Evolutionary conservation across 768 basidiomycete genomes (phyloP).

Genomic region (Leucogyrophana mollusca): DNA sequence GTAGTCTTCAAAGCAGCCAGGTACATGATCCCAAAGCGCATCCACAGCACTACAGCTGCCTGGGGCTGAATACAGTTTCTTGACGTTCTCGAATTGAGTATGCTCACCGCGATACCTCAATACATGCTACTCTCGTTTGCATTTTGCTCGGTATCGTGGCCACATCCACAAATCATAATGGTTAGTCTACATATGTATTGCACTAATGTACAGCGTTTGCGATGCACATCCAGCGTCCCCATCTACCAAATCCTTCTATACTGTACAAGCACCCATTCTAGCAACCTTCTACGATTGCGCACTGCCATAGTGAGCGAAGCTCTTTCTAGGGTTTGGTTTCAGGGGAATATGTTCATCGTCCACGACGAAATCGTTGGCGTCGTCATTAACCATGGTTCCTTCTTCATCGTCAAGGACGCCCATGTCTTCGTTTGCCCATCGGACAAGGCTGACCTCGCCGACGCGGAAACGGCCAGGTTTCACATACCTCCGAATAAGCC

Average conservation of each 20-base stretch:
- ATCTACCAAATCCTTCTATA: no score
- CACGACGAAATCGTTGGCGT: background rate
- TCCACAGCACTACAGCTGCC: conserved; percentile 57
- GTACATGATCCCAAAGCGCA: background rate
- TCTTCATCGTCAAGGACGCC: background rate
- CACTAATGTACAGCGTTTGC: no score
- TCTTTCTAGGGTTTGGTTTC: conserved; percentile 5
- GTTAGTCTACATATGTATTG: no score
- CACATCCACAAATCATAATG: background rate
- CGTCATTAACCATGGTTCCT: background rate
- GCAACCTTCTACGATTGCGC: background rate
- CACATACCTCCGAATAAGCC: background rate
- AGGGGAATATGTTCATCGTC: conserved; percentile 3
- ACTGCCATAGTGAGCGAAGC: background rate
- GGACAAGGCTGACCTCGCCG: conserved; percentile 1
- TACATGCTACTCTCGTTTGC: background rate
- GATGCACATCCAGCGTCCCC: no score
- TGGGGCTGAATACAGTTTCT: conserved; percentile 45
- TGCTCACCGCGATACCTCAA: background rate
- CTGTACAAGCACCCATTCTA: background rate
- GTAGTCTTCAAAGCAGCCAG: conserved; percentile 9
- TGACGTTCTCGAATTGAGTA: background rate
- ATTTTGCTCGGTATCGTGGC: background rate
- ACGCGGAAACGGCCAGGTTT: conserved; percentile 3
- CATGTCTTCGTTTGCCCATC: conserved; percentile 3